Conservation (phyloP, 495 filamentous ascomycete species). For the Daldinia bambusicola region DNA sequence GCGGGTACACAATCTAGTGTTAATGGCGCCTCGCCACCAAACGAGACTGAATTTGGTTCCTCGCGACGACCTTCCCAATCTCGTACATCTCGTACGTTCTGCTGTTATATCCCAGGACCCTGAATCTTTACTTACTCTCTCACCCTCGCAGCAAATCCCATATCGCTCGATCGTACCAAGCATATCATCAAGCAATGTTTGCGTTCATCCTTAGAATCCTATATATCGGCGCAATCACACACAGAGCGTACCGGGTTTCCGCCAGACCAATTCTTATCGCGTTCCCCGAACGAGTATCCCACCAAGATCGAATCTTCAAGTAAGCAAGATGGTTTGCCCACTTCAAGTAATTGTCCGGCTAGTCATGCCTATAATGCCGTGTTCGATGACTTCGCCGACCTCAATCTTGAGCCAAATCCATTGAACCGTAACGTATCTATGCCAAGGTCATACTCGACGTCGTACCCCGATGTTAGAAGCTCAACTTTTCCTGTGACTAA, state of each 20-base stretch:
- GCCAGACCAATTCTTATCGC: constrained; percentile 24
- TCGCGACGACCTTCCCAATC: constrained; percentile 23
- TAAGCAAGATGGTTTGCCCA: constrained; percentile 37
- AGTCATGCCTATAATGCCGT: constrained; percentile 39
- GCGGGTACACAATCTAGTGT: constrained; percentile 29
- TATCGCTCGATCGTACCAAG: constrained; percentile 45
- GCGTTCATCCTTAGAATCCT: constrained; percentile 41
- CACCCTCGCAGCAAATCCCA: constrained; percentile 38
- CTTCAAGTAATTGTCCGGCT: constrained; percentile 37
- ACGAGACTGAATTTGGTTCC: constrained; percentile 20
- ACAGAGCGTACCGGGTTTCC: constrained; percentile 13
- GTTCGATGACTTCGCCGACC: constrained; percentile 42
- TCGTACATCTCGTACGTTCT: constrained; percentile 41
- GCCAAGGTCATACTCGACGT: constrained; percentile 53
- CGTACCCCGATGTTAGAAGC: constrained; percentile 50
- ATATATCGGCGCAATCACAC: constrained; percentile 22
- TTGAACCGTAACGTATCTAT: constrained; percentile 40
- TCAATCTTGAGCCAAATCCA: constrained; percentile 47
- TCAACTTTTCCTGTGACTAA: constrained; percentile 34
- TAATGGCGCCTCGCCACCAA: constrained; percentile 22
- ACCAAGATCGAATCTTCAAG: constrained; percentile 23
- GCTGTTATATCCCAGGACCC: background rate
- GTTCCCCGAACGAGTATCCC: constrained; percentile 35
- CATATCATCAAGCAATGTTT: constrained; percentile 41
- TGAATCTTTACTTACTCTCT: constrained; percentile 30